Percentiles rank a stretch among this genome's conserved stretches.
Conservation (phyloP, 2,329 filamentous ascomycete genomes). For the Pseudogymnoascus sp. region DNA sequence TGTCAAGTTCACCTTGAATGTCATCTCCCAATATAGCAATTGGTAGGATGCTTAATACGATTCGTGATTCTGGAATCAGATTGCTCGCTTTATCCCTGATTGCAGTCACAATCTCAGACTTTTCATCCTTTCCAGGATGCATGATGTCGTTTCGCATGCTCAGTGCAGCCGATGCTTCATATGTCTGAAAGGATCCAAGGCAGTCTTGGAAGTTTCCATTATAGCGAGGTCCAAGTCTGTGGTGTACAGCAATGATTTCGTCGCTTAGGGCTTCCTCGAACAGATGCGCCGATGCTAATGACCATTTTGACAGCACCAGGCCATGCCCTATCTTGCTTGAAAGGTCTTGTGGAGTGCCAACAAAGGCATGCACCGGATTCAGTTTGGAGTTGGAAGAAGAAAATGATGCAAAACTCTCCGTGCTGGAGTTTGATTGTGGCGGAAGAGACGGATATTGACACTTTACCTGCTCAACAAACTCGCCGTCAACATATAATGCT, state of each 20-base stretch:
- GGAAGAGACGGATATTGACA: conserved; percentile 79
- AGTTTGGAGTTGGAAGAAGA: conserved; percentile 48
- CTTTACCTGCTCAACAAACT: conserved; percentile 87
- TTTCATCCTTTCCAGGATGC: conserved; percentile 81
- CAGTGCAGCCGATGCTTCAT: conserved; percentile 82
- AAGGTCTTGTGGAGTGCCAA: conserved; percentile 86
- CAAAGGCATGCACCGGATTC: conserved; percentile 77
- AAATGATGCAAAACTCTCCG: conserved; percentile 64
- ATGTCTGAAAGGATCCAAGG: conserved; percentile 91
- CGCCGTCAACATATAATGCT: conserved; percentile 82
- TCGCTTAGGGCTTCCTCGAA: conserved; percentile 84
- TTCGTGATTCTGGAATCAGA: conserved; percentile 71
- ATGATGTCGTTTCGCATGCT: conserved; percentile 87
- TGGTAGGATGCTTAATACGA: conserved; percentile 77
- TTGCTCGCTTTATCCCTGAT: conserved; percentile 78
- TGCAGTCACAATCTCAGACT: conserved; percentile 82
- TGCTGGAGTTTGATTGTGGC: conserved; percentile 52
- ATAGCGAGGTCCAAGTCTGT: conserved; percentile 81
- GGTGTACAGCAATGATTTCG: conserved; percentile 84
- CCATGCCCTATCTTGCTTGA: conserved; percentile 68
- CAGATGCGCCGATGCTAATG: conserved; percentile 79
- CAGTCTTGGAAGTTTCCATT: conserved; percentile 96
- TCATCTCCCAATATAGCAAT: conserved; percentile 74
- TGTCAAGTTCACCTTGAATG: conserved; percentile 61
- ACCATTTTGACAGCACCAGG: conserved; percentile 73